Evolutionary conservation across 164 flowering plant species (phyloP), one percentile per base, ranked within the genome.

Genomic region (Vitis riparia): DNA sequence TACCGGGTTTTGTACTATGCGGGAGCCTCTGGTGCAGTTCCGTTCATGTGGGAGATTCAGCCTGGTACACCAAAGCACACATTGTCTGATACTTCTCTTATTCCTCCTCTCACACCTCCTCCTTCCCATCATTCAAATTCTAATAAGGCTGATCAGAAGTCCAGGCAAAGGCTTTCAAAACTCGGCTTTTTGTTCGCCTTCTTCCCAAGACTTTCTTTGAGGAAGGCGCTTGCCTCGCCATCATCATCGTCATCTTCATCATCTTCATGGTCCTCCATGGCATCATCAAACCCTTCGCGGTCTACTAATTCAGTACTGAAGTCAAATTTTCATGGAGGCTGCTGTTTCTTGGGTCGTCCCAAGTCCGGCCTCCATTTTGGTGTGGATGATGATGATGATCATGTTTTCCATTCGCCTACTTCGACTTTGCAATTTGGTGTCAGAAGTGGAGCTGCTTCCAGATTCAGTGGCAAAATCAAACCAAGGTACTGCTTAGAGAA

Each of bases 1-100:
- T 72, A 53, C 44, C 68, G 82, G 23, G 74, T 62, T 11, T 65
- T 79, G 19, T 81, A 81, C 77, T 83, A 81, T 55, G 78, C 82
- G 6, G 76, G 71, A 5, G 68, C 75, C 0, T 27, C 70, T 0
- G 69, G 73, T 8, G 65, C 86, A 0, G 56, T 83, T 16, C 86
- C 86, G 0, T 82, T 82, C 76, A 16, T 47, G 67, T 84, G 85
- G 87, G 87, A 84, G 68, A 74, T 79, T 0, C 70, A 59, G 14
- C 85, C 88, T 1, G 83, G 84, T 8, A 80, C 84, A 0, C 86
- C 86, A 0, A 84, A 81, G 56, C 80, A 83, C 69, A 8, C 67
- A 2, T 27, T 68, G 15, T 53, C 56, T 47, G 65, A 57, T 12
- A 27, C 49, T 32, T 44, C 68, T 51, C 23, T 50, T 12, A 30